Evolutionary conservation across 352 stramenopile species (phyloP).

Genomic region (Globisporangium abappressorium): DNA sequence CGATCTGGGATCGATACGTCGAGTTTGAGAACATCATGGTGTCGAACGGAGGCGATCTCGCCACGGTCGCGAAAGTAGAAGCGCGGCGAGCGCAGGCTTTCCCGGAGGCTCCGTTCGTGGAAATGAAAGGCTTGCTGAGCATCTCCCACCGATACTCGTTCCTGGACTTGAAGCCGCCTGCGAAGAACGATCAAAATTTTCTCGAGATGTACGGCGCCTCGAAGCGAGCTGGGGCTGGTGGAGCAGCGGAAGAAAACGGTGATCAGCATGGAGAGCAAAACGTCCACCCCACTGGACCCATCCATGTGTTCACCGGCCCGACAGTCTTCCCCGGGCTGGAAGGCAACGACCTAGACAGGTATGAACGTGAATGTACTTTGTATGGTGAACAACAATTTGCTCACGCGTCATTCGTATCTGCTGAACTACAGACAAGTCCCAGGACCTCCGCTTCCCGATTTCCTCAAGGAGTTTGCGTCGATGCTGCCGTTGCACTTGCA

Average conservation of each 20-base stretch:
- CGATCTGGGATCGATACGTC: constrained; percentile 86
- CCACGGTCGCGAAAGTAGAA: constrained; percentile 81
- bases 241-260: constrained; percentile 19
- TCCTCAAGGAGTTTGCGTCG: constrained; percentile 79
- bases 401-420: neutral
- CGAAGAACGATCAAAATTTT: constrained; percentile 67
- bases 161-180: constrained; percentile 58
- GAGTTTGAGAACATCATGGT: constrained; percentile 88
- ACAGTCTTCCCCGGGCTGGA: constrained; percentile 23
- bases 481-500: constrained; percentile 77
- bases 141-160: constrained; percentile 83
- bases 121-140: constrained; percentile 79
- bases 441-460: constrained; percentile 76
- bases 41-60: constrained; percentile 76
- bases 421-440: constrained; percentile 46
- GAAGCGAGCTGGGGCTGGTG: constrained; percentile 21
- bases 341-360: constrained; percentile 47
- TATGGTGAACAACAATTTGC: neutral
- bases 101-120: constrained; percentile 67
- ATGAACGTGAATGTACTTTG: constrained; percentile 6
- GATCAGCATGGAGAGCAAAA: constrained; percentile 22
- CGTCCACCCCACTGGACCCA: neutral
- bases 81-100: constrained; percentile 74
- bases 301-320: constrained; percentile 14
- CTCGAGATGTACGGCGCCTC: constrained; percentile 74